These are phyloP conservation scores for Pochonia chlamydosporia DNA, from an alignment of 2,329 filamentous ascomycete genomes.

Conservation along the genomic window DNA sequence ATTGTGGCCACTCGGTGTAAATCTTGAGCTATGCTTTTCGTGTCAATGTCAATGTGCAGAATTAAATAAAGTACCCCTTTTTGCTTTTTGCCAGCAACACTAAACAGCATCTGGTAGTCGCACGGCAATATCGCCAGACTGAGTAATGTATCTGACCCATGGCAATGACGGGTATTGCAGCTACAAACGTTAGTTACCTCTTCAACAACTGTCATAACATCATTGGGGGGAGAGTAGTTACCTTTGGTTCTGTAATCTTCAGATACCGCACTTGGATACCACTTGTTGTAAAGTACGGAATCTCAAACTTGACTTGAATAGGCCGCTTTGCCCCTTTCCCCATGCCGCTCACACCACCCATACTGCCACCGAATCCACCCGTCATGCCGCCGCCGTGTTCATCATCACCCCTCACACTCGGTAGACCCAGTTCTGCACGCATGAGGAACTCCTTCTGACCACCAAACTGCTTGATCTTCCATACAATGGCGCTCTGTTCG, in stretches of 20 bases:
- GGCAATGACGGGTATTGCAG: constrained; percentile 96
- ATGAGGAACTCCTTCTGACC: constrained; percentile 98
- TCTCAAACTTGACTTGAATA: constrained; percentile 99
- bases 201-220: background rate
- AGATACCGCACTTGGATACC: constrained; percentile 97
- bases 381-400: constrained; percentile 97
- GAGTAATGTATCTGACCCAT: constrained; percentile 98
- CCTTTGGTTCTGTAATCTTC: constrained; percentile 99
- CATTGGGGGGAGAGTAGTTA: constrained; percentile 32
- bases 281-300: constrained; percentile 99
- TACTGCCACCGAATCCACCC: constrained; percentile 91
- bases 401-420: constrained; percentile 90
- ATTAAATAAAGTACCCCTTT: background rate
- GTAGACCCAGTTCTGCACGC: constrained; percentile 91
- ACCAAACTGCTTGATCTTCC: constrained; percentile 99
- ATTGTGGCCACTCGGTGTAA: background rate
- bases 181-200: constrained; percentile 36
- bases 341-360: constrained; percentile 76
- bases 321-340: constrained; percentile 87
- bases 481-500: constrained; percentile 94
- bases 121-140: constrained; percentile 94
- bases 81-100: background rate
- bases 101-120: constrained; percentile 85
- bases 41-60: background rate
- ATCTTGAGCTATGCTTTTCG: background rate